phyloP scores from a whole-genome alignment of 2,329 filamentous ascomycete species.

The Colletotrichum camelliae region DNA sequence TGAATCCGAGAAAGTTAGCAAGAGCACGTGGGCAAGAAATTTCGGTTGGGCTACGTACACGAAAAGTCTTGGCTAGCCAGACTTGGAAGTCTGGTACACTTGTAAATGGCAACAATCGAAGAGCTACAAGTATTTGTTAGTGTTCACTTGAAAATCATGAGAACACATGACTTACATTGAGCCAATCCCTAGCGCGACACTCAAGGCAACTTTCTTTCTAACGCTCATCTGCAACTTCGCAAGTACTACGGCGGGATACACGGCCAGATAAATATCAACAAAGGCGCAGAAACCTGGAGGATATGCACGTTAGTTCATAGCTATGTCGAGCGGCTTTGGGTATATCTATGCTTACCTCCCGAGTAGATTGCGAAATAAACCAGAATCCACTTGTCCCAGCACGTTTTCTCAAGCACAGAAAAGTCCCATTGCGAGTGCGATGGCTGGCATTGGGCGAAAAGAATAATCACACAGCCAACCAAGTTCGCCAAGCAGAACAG shows the following conservation, averaged over 20 bases:
- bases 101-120: slow-evolving; percentile 32
- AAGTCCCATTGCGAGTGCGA: slow-evolving; percentile 42
- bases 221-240: slow-evolving; percentile 40
- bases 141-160: neutral
- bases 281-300: slow-evolving; percentile 35
- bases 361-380: slow-evolving; percentile 45
- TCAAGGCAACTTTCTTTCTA: slow-evolving; percentile 45
- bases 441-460: slow-evolving; percentile 49
- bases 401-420: slow-evolving; percentile 32
- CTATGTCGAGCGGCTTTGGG: neutral
- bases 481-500: slow-evolving; percentile 33
- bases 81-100: slow-evolving; percentile 40
- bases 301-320: neutral
- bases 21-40: neutral
- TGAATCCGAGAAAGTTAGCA: neutral
- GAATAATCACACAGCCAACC: slow-evolving; percentile 40
- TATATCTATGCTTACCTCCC: slow-evolving; percentile 34
- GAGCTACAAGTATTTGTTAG: slow-evolving; percentile 19
- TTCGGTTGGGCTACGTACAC: slow-evolving; percentile 13
- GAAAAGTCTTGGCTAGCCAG: slow-evolving; percentile 28
- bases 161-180: slow-evolving; percentile 31
- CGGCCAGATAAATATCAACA: slow-evolving; percentile 47
- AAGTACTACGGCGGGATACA: slow-evolving; percentile 44
- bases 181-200: slow-evolving; percentile 42
- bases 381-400: slow-evolving; percentile 37